phyloP scores from a whole-genome alignment of 352 stramenopile species.

The Globisporangium parvum region DNA sequence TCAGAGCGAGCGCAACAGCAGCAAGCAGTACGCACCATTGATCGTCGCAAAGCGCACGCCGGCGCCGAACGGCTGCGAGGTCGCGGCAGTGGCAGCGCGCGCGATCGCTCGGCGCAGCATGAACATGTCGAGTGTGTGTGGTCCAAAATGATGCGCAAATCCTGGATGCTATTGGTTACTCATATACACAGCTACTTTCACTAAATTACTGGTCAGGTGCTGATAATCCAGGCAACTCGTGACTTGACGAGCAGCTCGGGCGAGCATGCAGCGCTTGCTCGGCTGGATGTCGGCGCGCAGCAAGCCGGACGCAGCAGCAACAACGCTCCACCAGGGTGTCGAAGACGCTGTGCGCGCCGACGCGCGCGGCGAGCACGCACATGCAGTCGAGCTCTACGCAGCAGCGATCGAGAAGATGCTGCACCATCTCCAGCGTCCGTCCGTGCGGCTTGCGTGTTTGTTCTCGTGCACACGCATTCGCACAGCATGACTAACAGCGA shows the following conservation, averaged over 20 bases:
- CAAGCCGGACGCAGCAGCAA: slow-evolving; percentile 34
- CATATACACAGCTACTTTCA: too few relatives aligned
- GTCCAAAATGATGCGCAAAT: neutral
- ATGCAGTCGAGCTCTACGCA: slow-evolving; percentile 67
- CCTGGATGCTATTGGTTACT: too few relatives aligned
- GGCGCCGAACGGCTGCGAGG: slow-evolving; percentile 15
- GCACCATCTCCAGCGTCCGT: slow-evolving; percentile 49
- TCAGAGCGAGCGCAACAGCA: neutral
- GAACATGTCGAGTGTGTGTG: slow-evolving; percentile 4
- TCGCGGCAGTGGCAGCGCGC: slow-evolving; percentile 14
- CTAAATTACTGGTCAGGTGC: too few relatives aligned
- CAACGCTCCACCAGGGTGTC: slow-evolving; percentile 43
- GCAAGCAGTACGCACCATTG: slow-evolving; percentile 35
- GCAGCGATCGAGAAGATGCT: slow-evolving; percentile 75
- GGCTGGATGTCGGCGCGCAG: slow-evolving; percentile 5
- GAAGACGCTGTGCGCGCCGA: slow-evolving; percentile 55
- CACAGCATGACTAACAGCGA: too few relatives aligned
- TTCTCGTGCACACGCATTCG: too few relatives aligned
- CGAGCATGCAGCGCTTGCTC: slow-evolving; percentile 11
- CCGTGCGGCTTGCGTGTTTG: too few relatives aligned
- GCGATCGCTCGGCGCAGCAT: slow-evolving; percentile 41
- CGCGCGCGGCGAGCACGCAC: slow-evolving; percentile 28
- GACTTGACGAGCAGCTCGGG: neutral
- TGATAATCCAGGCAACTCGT: neutral
- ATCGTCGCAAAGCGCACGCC: slow-evolving; percentile 54